Percentiles rank a stretch among this genome's conserved stretches.
These are phyloP conservation scores for Lignosus rhinocerotis DNA, from an alignment of 1,284 basidiomycete genomes.

Conservation along the genomic window DNA sequence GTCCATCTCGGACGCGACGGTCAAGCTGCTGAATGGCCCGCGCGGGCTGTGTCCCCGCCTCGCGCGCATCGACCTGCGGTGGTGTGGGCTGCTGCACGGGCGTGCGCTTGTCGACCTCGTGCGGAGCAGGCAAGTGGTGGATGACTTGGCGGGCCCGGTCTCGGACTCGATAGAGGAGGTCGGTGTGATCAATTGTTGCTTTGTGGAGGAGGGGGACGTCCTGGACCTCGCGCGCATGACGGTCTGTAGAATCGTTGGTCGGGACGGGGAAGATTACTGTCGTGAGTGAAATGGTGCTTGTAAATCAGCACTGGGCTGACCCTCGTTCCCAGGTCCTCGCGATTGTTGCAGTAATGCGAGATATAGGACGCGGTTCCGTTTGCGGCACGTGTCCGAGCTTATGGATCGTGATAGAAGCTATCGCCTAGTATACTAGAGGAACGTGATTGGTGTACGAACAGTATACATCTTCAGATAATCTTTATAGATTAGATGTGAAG, in stretches of 20 bases:
- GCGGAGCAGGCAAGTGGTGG: slow-evolving; percentile 36
- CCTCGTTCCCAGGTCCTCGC: slow-evolving; percentile 37
- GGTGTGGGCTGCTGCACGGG: slow-evolving; percentile 61
- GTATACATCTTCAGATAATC: too few species aligned
- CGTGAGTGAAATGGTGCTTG: slow-evolving; percentile 41
- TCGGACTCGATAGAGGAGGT: slow-evolving; percentile 42
- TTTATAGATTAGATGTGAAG: neutral
- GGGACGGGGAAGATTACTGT: slow-evolving; percentile 51
- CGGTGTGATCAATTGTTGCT: slow-evolving; percentile 60
- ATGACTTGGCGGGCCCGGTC: neutral
- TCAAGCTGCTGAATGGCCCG: slow-evolving; percentile 43
- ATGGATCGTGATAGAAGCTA: neutral
- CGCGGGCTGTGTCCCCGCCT: slow-evolving; percentile 49
- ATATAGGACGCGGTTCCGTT: slow-evolving; percentile 40
- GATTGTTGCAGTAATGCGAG: slow-evolving; percentile 57
- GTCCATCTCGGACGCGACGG: slow-evolving; percentile 53
- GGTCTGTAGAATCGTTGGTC: slow-evolving; percentile 50
- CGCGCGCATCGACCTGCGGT: slow-evolving; percentile 53
- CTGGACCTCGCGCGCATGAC: slow-evolving; percentile 49
- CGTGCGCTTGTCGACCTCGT: slow-evolving; percentile 51
- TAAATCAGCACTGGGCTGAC: slow-evolving; percentile 4
- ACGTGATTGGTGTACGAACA: neutral
- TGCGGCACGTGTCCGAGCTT: slow-evolving; percentile 16
- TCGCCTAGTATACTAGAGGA: slow-evolving; percentile 7
- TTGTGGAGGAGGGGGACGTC: slow-evolving; percentile 57